Evolutionary conservation across 164 flowering plant species (phyloP).

Genomic region (Taxillus chinensis): DNA sequence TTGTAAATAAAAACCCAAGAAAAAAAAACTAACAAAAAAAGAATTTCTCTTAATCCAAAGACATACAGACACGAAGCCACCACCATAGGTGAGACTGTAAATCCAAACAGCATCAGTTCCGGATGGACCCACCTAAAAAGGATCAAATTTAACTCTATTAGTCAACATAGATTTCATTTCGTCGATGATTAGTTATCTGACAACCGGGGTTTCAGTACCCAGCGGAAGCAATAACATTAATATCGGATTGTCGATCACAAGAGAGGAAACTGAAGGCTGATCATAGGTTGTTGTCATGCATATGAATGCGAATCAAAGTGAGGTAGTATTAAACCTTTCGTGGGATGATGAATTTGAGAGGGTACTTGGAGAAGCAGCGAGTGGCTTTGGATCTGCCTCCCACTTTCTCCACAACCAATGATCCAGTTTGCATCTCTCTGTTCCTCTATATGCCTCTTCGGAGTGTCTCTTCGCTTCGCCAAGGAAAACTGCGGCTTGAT

Average conservation of each 20-base stretch:
- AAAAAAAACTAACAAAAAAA: too few species aligned
- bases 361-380: conserved; percentile 75
- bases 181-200: too few species aligned
- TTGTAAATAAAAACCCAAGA: too few species aligned
- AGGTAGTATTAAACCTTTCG: conserved; percentile 38
- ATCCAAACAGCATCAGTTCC: conserved; percentile 81
- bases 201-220: too few species aligned
- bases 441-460: not conserved
- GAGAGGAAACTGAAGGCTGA: too few species aligned
- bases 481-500: too few species aligned
- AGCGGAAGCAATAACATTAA: too few species aligned
- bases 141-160: not conserved
- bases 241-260: too few species aligned
- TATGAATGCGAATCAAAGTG: too few species aligned
- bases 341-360: conserved; percentile 86
- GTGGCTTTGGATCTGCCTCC: conserved; percentile 66
- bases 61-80: conserved; percentile 91
- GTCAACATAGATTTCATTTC: too few species aligned
- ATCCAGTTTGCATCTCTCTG: conserved; percentile 40
- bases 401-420: conserved; percentile 53
- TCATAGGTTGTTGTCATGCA: too few species aligned
- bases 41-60: not conserved
- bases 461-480: too few species aligned
- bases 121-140: conserved; percentile 55
- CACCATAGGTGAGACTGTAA: conserved; percentile 87